A percentile compares a stretch with the other conserved stretches of the same genome.
phyloP scores from a whole-genome alignment of 2,329 filamentous ascomycete genomes.

The Clarireedia hainanense region DNA sequence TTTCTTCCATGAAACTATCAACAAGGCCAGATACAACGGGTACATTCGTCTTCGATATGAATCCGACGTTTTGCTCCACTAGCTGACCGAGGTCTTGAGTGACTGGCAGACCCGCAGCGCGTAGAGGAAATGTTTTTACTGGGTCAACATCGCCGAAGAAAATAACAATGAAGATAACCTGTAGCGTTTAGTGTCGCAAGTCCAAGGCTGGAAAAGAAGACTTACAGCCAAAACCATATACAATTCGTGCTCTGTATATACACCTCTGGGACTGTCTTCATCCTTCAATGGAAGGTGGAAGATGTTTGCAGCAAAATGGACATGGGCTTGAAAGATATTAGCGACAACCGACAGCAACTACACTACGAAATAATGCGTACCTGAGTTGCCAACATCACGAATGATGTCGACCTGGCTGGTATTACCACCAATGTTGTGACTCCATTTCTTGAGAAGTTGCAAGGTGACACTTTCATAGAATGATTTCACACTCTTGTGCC shows the following conservation, averaged over 20 bases:
- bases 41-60: conserved; percentile 17
- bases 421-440: conserved; percentile 4
- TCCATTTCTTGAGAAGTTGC: conserved; percentile 38
- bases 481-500: conserved; percentile 51
- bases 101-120: conserved; percentile 54
- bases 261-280: conserved; percentile 38
- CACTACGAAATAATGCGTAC: conserved; percentile 40
- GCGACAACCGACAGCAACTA: conserved; percentile 34
- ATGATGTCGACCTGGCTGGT: conserved; percentile 52
- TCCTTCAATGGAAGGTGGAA: conserved; percentile 47
- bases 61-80: conserved; percentile 57
- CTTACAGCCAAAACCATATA: conserved; percentile 9
- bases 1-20: conserved; percentile 38
- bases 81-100: conserved; percentile 49
- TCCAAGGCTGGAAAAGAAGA: background rate
- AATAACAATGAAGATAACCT: conserved; percentile 55
- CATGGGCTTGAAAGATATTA: conserved; percentile 36
- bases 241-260: conserved; percentile 44
- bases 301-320: conserved; percentile 41
- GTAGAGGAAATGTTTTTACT: conserved; percentile 52
- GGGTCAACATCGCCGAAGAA: conserved; percentile 59
- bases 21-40: conserved; percentile 8
- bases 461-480: conserved; percentile 56
- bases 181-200: conserved; percentile 36
- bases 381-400: conserved; percentile 46